A percentile compares a stretch with the other conserved stretches of the same genome.
phyloP scores from a whole-genome alignment of 768 basidiomycete species.

The Paxillus involutus region DNA sequence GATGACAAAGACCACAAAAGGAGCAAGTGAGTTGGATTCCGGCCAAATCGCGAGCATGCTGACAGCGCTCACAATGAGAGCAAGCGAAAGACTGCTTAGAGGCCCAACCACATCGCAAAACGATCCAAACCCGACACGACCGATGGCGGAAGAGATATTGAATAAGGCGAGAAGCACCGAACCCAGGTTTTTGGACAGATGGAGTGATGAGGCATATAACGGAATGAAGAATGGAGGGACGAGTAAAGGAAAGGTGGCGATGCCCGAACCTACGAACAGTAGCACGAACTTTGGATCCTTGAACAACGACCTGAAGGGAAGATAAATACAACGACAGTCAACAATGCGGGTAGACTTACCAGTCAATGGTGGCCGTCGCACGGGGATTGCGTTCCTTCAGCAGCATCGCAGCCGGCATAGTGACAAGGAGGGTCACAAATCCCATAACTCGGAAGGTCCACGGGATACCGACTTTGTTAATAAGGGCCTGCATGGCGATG shows the following conservation, averaged over 20 bases:
- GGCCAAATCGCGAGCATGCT: constrained; percentile 33
- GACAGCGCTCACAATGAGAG: constrained; percentile 27
- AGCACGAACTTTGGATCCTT: constrained; percentile 26
- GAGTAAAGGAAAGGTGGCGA: constrained; percentile 36
- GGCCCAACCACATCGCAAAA: constrained; percentile 32
- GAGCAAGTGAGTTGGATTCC: constrained; percentile 21
- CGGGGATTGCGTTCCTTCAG: constrained; percentile 22
- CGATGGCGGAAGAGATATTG: constrained; percentile 35
- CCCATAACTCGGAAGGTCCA: constrained; percentile 36
- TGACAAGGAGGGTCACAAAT: constrained; percentile 21
- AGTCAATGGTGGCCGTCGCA: constrained; percentile 21
- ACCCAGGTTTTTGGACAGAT: constrained; percentile 19
- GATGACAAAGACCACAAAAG: constrained; percentile 26
- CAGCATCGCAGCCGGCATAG: constrained; percentile 28
- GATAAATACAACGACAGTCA: background rate
- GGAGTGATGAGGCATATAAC: constrained; percentile 31
- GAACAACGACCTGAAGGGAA: constrained; percentile 26
- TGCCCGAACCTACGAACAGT: constrained; percentile 32
- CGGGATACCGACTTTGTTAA: constrained; percentile 25
- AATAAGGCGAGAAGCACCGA: constrained; percentile 34
- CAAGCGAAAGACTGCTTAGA: constrained; percentile 24
- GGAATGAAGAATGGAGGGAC: constrained; percentile 39
- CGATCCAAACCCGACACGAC: constrained; percentile 29
- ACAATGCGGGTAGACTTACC: constrained; percentile 7
- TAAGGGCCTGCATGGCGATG: constrained; percentile 27